A percentile compares a stretch with the other conserved stretches of the same genome.
Evolutionary conservation across 176 grass and related monocot species (phyloP).

Genomic region (Carex littledalei): DNA sequence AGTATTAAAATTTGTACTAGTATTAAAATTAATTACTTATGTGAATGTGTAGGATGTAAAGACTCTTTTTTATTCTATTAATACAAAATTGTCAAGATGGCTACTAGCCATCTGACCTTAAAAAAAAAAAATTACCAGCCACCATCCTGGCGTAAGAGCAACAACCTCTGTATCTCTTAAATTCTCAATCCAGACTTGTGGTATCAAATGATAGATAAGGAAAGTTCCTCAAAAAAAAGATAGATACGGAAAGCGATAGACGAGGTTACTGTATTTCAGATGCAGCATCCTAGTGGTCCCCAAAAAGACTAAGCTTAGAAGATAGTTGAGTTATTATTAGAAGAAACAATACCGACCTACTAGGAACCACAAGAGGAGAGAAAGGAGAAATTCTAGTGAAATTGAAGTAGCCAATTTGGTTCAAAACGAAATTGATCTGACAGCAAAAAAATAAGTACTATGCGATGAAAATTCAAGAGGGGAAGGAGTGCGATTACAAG

Average conservation of each 20-base stretch:
- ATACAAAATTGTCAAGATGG: too few species aligned
- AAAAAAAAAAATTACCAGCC: not conserved
- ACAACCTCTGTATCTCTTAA: not conserved
- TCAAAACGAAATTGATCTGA: not conserved
- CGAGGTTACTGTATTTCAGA: not conserved
- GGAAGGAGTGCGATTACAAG: not conserved
- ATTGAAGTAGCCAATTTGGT: not conserved
- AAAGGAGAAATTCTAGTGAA: not conserved
- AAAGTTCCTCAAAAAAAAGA: not conserved
- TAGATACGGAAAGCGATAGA: not conserved
- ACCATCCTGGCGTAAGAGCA: conserved; percentile 17
- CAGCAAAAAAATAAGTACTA: not conserved
- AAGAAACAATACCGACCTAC: not conserved
- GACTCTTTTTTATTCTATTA: too few species aligned
- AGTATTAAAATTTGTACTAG: too few species aligned
- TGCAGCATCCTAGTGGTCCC: not conserved
- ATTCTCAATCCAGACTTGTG: not conserved
- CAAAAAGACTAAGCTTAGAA: conserved; percentile 21
- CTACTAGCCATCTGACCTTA: too few species aligned
- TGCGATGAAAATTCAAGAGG: not conserved
- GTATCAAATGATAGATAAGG: not conserved
- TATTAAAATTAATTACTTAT: too few species aligned
- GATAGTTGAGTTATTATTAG: too few species aligned
- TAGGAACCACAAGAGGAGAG: not conserved
- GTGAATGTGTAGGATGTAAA: too few species aligned